Evolutionary conservation across 495 filamentous ascomycete species (phyloP).

Genomic region (Aspergillus bertholletiae): DNA sequence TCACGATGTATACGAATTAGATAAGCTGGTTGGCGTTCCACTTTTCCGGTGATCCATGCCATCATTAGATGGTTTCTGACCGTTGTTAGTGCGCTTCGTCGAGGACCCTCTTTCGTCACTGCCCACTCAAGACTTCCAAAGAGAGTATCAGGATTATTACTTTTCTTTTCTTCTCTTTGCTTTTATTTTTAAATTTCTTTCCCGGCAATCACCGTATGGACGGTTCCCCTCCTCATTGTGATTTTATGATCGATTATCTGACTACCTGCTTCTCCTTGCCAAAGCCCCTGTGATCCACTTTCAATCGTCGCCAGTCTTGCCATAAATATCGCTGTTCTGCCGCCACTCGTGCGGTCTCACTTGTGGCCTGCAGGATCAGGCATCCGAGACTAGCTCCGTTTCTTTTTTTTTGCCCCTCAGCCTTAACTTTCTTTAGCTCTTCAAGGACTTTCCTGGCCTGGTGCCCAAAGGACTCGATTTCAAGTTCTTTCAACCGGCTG

Average conservation of each 20-base stretch:
- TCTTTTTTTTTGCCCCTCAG: conserved; percentile 6
- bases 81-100: background rate
- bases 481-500: background rate
- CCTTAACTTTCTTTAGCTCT: conserved; percentile 1
- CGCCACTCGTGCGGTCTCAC: background rate
- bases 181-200: background rate
- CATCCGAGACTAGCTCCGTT: background rate
- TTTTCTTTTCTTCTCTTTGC: too few relatives aligned
- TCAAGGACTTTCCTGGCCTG: conserved; percentile 8
- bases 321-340: background rate
- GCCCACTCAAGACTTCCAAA: background rate
- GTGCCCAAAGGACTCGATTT: conserved; percentile 9
- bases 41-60: background rate
- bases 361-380: conserved; percentile 2
- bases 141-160: too few relatives aligned
- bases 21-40: background rate
- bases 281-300: background rate
- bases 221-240: background rate
- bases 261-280: background rate
- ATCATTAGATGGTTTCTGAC: background rate
- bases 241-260: background rate
- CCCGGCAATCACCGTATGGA: background rate
- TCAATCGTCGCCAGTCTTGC: background rate
- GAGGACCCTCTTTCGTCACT: background rate
- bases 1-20: too few relatives aligned